These are phyloP conservation scores for Xerocomellus amylosporus DNA, from an alignment of 768 basidiomycete species.

Conservation along the genomic window DNA sequence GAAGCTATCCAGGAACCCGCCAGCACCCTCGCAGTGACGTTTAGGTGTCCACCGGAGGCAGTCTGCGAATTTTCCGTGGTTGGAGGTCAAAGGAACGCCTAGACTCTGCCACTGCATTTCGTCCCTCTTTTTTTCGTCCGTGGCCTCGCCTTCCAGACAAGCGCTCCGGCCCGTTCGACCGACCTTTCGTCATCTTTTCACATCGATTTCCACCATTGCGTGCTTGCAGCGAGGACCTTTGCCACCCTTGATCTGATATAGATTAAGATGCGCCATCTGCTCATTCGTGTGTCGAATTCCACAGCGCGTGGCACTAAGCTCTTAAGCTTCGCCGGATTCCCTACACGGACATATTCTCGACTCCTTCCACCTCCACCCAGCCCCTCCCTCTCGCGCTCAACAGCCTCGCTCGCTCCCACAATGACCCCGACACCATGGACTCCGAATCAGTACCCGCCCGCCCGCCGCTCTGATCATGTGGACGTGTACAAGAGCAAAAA, in stretches of 20 bases:
- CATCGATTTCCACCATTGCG: constrained; percentile 18
- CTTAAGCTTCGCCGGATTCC: constrained; percentile 18
- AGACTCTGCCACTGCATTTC: constrained; percentile 10
- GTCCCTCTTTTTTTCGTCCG: background rate
- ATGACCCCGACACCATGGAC: constrained; percentile 50
- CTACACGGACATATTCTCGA: constrained; percentile 6
- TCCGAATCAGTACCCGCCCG: constrained; percentile 58
- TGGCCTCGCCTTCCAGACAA: constrained; percentile 1
- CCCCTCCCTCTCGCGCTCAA: background rate
- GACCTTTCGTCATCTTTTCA: constrained; percentile 9
- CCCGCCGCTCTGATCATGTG: constrained; percentile 63
- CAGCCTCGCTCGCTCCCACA: constrained; percentile 12
- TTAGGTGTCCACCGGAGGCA: background rate
- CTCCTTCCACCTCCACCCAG: constrained; percentile 5
- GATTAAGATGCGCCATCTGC: constrained; percentile 20
- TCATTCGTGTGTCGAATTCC: constrained; percentile 17
- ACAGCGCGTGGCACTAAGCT: constrained; percentile 20
- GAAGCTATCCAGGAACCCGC: constrained; percentile 5
- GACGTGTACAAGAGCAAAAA: constrained; percentile 67
- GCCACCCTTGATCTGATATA: constrained; percentile 31
- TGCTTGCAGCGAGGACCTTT: constrained; percentile 24
- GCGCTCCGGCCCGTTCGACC: background rate
- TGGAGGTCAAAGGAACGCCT: constrained; percentile 9
- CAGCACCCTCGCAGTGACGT: background rate
- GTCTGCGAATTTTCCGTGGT: background rate